Conservation (phyloP, 2,329 filamentous ascomycete genomes). For the Calonectria pseudoturangicola region DNA sequence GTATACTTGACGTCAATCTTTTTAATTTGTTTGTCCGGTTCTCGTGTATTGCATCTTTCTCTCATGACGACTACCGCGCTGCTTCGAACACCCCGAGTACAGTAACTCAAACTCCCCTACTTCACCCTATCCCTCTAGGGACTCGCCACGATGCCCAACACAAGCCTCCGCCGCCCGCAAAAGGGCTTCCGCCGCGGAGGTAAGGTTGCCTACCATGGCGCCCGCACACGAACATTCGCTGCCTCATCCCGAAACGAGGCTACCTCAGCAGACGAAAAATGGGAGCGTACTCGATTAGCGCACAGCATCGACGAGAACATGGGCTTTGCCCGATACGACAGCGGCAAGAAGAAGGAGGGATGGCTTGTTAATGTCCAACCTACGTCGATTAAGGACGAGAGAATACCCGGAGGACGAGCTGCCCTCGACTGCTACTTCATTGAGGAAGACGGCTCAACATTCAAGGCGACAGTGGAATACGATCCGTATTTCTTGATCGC, state of each 20-base stretch:
- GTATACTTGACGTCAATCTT: slow-evolving; percentile 37
- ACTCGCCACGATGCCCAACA: slow-evolving; percentile 73
- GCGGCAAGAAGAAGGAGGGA: slow-evolving; percentile 86
- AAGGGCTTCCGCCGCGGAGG: slow-evolving; percentile 82
- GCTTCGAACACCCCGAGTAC: slow-evolving; percentile 41
- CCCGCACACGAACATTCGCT: slow-evolving; percentile 84
- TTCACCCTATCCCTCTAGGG: slow-evolving; percentile 19
- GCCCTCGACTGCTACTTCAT: slow-evolving; percentile 99
- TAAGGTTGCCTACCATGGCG: slow-evolving; percentile 82
- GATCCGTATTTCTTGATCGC: slow-evolving; percentile 97
- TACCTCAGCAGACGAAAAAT: slow-evolving; percentile 94
- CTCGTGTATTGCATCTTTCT: slow-evolving; percentile 30
- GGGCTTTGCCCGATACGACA: slow-evolving; percentile 94
- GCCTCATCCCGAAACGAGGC: slow-evolving; percentile 86
- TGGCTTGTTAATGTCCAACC: slow-evolving; percentile 98
- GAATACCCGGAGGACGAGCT: slow-evolving; percentile 87
- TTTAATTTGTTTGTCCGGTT: slow-evolving; percentile 17
- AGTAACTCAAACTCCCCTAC: slow-evolving; percentile 46
- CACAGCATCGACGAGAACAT: slow-evolving; percentile 95
- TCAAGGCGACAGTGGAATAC: slow-evolving; percentile 97
- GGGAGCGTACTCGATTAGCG: slow-evolving; percentile 88
- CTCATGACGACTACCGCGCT: slow-evolving; percentile 45
- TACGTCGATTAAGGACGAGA: slow-evolving; percentile 90
- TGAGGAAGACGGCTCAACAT: slow-evolving; percentile 89
- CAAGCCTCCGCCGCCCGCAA: slow-evolving; percentile 74